Conservation (phyloP, 148 eudicot species). For the Silene uniflora region DNA sequence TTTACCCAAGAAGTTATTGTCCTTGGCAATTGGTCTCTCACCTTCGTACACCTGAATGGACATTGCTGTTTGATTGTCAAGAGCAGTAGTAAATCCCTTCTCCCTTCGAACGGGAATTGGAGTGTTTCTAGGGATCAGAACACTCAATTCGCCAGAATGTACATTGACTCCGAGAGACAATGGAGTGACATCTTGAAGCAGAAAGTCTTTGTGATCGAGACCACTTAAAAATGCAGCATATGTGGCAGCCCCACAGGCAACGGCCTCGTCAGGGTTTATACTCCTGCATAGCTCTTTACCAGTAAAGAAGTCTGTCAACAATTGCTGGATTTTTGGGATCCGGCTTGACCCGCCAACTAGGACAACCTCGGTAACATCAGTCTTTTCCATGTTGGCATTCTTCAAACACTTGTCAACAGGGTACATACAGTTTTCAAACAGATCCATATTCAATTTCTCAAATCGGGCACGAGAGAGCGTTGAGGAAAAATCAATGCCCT, state of each 20-base stretch:
- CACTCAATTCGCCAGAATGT: not conserved
- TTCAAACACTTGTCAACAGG: too few relatives aligned
- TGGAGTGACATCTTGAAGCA: conserved; percentile 13
- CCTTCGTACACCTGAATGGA: not conserved
- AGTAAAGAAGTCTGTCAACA: not conserved
- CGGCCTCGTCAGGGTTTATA: conserved; percentile 12
- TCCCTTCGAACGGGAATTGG: not conserved
- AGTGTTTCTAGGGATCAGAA: conserved; percentile 13
- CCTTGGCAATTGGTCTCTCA: not conserved
- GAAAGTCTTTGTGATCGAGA: not conserved
- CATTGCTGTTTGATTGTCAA: not conserved
- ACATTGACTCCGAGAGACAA: conserved; percentile 7
- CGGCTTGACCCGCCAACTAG: conserved; percentile 10
- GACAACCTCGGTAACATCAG: not conserved
- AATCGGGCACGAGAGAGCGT: too few relatives aligned
- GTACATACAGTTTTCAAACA: too few relatives aligned
- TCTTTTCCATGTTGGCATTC: conserved; percentile 10
- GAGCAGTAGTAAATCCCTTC: not conserved
- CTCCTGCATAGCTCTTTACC: conserved; percentile 12
- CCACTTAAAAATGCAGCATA: conserved; percentile 9
- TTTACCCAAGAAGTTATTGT: too few relatives aligned
- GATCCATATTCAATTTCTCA: too few relatives aligned
- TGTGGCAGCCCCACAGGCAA: conserved; percentile 17
- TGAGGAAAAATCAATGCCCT: too few relatives aligned
- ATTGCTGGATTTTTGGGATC: conserved; percentile 9